These are phyloP conservation scores for Quercus dentata DNA, from an alignment of 306 rosid species.

Conservation along the genomic window DNA sequence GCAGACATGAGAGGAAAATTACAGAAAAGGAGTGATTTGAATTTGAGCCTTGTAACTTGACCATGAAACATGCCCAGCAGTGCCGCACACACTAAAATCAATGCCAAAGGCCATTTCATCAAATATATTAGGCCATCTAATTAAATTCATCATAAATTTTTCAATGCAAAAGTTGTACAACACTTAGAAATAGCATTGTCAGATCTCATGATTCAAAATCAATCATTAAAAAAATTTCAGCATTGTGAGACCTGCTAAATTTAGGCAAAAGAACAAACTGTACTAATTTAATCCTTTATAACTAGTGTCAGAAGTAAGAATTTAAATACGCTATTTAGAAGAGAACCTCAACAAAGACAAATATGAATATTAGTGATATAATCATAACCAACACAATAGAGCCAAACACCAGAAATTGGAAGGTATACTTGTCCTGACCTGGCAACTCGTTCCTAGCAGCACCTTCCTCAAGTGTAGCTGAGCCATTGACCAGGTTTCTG, in stretches of 20 bases:
- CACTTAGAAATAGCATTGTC: background rate
- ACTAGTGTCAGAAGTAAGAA: conserved; percentile 1
- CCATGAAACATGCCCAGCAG: background rate
- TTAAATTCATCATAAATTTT: too few species aligned
- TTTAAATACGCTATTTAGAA: conserved; percentile 1
- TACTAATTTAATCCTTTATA: background rate
- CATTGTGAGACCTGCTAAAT: background rate
- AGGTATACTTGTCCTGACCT: conserved; percentile 32
- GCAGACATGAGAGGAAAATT: background rate
- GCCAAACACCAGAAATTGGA: conserved; percentile 9
- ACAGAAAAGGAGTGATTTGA: background rate
- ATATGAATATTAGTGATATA: conserved; percentile 10
- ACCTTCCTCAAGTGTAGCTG: conserved; percentile 27
- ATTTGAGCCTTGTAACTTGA: background rate
- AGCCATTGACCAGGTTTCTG: conserved; percentile 30
- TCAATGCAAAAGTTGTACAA: background rate
- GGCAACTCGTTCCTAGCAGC: conserved; percentile 33
- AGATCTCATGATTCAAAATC: background rate
- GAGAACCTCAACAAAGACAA: background rate
- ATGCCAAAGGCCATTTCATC: too few species aligned
- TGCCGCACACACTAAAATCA: background rate
- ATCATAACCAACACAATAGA: conserved; percentile 6
- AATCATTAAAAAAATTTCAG: background rate
- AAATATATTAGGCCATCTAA: too few species aligned
- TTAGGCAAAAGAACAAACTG: background rate